Evolutionary conservation across 257 asterid species (phyloP).

Genomic region (Lithospermum erythrorhizon): DNA sequence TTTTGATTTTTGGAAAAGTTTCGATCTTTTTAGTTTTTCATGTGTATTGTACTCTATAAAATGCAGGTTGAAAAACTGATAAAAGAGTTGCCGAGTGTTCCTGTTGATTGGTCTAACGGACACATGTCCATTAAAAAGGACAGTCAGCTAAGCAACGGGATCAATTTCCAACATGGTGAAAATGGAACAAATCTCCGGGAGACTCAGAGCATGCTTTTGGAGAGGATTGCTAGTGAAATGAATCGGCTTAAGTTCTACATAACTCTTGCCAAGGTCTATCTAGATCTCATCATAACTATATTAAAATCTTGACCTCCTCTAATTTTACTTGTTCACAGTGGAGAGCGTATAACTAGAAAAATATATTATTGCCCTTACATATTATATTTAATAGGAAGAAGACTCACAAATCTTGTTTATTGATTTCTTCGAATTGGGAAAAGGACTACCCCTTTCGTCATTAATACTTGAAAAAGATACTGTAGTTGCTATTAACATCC

Average conservation of each 20-base stretch:
- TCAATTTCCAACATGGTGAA: conserved; percentile 51
- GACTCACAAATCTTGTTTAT: no score
- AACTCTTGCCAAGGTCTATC: conserved; percentile 71
- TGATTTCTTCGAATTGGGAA: no score
- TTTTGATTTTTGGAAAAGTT: no score
- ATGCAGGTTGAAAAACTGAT: conserved; percentile 82
- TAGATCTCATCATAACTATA: conserved; percentile 17
- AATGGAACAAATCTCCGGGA: conserved; percentile 69
- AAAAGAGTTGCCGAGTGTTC: conserved; percentile 76
- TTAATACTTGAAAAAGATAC: no score
- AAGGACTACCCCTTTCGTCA: no score
- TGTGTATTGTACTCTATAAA: background rate
- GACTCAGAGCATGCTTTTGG: conserved; percentile 93
- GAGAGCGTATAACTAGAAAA: no score
- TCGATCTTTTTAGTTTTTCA: conserved; percentile 5
- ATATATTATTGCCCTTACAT: no score
- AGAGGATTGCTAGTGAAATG: conserved; percentile 97
- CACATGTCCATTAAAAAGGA: conserved; percentile 25
- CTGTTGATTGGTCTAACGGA: conserved; percentile 63
- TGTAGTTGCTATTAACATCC: no score
- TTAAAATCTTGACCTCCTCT: background rate
- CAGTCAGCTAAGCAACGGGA: conserved; percentile 43
- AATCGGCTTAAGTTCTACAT: conserved; percentile 83
- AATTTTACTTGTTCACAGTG: background rate
- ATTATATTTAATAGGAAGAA: no score